Percentiles rank a stretch among this genome's conserved stretches.
phyloP scores from a whole-genome alignment of 2,329 filamentous ascomycete genomes.

The Aspergillus latus region DNA sequence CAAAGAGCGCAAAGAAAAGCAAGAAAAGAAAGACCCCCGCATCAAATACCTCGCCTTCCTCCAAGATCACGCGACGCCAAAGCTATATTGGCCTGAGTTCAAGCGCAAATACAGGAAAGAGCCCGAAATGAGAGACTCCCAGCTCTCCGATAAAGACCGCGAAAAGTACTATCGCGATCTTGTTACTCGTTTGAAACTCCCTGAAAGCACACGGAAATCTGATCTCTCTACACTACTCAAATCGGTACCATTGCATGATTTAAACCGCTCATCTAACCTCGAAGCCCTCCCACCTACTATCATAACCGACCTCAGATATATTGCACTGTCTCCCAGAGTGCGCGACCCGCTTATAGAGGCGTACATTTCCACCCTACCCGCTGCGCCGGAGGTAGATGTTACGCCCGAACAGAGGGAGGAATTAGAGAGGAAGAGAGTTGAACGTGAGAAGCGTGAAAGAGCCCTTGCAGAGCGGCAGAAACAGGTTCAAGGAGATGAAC shows the following conservation, averaged over 20 bases:
- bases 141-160: slow-evolving; percentile 49
- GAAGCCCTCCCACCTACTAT: slow-evolving; percentile 43
- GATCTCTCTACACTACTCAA: slow-evolving; percentile 48
- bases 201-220: slow-evolving; percentile 47
- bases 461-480: slow-evolving; percentile 46
- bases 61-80: slow-evolving; percentile 77
- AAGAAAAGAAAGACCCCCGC: slow-evolving; percentile 78
- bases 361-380: slow-evolving; percentile 45
- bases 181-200: slow-evolving; percentile 47
- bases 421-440: slow-evolving; percentile 36
- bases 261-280: slow-evolving; percentile 42
- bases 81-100: slow-evolving; percentile 97
- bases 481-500: slow-evolving; percentile 45
- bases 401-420: slow-evolving; percentile 41
- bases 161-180: slow-evolving; percentile 52
- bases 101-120: slow-evolving; percentile 86
- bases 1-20: slow-evolving; percentile 69
- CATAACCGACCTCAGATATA: slow-evolving; percentile 47
- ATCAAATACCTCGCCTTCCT: slow-evolving; percentile 82
- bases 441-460: slow-evolving; percentile 46
- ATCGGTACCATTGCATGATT: slow-evolving; percentile 39
- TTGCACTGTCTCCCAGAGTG: slow-evolving; percentile 40
- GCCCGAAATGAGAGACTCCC: slow-evolving; percentile 61
- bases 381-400: slow-evolving; percentile 38
- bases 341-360: slow-evolving; percentile 45